Base-by-base conservation (phyloP, 306 rosid genomes). In the Echinosophora koreensis region DNA sequence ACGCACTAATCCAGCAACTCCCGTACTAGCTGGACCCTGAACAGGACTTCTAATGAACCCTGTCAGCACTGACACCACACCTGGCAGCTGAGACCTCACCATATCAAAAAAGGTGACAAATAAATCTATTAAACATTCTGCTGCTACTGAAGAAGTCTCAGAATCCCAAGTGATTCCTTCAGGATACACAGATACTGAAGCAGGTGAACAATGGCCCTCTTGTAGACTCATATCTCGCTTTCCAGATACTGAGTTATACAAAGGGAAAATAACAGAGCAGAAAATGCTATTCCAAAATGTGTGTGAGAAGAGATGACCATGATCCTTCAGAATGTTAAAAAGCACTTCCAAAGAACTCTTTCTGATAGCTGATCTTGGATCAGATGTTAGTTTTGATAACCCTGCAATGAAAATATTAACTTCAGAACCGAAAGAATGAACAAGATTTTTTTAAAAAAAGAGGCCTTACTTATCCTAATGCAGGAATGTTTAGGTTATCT, bases 341-440 rank as follows among this genome's bases (percentile, higher is more conserved):
- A 95, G 97, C 77, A 95, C 97, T 87, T 95, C 99, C 87, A 95
- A 82, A 28, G 99, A 95, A 82, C 97, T 93, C 93, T 88, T 95
- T 90, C 97, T 88, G 82, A 95, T 92, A 10, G 99, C 92, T 79
- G 93, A 85, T 86, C 99, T 82, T 50, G 97, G 93, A 87, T 95
- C 99, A 44, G 89, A 89, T 39, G 99, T 88, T 78, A 95, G 85
- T 84, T 92, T 92, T 81, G 99, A 92, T 88, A 95, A 75, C 81
- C 99, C 99, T 95, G 90, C 66, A 85, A 84, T 14, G 15, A 47
- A 51, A 79, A 47, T 11, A 77, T n/a, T 42, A 62, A 65, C 56
- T 34, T 76, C 12, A 73, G 58, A 68, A 75, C 71, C 38, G 59
- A 61, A 70, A 82, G 65, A 68, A 73, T 70, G 60, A 17, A 41